Base-by-base conservation (phyloP, 305 asterid genomes). In the Fraxinus nigra region DNA sequence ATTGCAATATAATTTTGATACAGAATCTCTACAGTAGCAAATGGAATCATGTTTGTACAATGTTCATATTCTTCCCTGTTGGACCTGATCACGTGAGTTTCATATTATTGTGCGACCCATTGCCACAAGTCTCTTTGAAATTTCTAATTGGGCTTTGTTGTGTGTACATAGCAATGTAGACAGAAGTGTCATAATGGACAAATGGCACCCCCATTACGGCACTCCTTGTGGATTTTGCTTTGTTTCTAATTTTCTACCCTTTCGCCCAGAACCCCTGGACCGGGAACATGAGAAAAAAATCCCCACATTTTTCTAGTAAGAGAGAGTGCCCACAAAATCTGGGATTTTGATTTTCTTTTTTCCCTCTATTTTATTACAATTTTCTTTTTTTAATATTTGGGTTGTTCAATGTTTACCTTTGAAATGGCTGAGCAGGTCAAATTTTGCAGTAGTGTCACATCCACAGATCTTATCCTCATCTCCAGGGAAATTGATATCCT, bases 11-110 rank as follows among this genome's bases (percentile, higher is more conserved):
- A 38, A 83, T 89, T 87, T 85, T 7, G 85, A 80, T 81, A 80
- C 87, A 88, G 89, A 87, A 89, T 90, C 93, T 81, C 93, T 82
- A 90, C 95, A 89, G 94, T 90, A 65, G 76, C 83, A 82, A 83
- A 81, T 78, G 63, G 51, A 83, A 84, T 80, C 73, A 43, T 77
- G 72, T 59, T 78, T 26, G 83, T 81, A 79, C 87, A 81, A 79
- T 81, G 65, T 75, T 79, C 87, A 81, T 76, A 63, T 82, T 83
- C 88, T 78, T 80, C 80, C 73, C 20, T 81, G 56, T 81, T 69
- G 85, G 77, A 73, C 84, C 72, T 81, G 38, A 35, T 79, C 75
- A 82, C 82, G 81, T 75, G 84, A 30, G 77, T 43, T 63, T 33
- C 80, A 24, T 72, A 34, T 72, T 72, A 69, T 79, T 30, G 30